Evolutionary conservation across 179 eudicot genomes (phyloP).

Genomic region (Vitellaria paradoxa): DNA sequence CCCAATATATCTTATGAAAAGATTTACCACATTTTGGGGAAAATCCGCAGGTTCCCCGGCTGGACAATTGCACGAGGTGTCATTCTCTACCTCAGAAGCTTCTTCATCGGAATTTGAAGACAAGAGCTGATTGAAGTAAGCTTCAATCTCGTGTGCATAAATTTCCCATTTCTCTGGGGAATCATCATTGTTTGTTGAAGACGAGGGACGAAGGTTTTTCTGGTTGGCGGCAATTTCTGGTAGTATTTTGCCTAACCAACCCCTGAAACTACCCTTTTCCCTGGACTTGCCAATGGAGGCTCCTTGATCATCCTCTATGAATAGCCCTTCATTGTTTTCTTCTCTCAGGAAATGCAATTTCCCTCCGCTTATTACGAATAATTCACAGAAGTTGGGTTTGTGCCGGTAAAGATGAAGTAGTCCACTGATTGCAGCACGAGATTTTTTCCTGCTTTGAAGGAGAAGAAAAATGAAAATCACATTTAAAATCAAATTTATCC

Average conservation of each 20-base stretch:
- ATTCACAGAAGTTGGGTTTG: conserved; percentile 69
- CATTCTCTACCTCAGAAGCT: conserved; percentile 28
- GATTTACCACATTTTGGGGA: conserved; percentile 24
- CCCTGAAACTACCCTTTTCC: conserved; percentile 38
- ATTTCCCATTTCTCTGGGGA: conserved; percentile 48
- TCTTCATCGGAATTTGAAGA: conserved; percentile 25
- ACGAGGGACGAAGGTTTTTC: conserved; percentile 23
- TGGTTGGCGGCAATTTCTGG: conserved; percentile 17
- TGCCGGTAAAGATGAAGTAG: conserved; percentile 43
- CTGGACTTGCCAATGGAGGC: conserved; percentile 41
- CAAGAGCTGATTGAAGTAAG: conserved; percentile 48
- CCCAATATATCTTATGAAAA: not conserved
- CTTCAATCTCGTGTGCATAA: conserved; percentile 55
- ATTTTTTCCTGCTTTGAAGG: conserved; percentile 35
- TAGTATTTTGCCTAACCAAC: conserved; percentile 52
- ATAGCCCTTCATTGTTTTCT: conserved; percentile 40
- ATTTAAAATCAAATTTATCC: not conserved
- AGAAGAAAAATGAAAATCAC: not conserved
- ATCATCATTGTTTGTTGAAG: conserved; percentile 21
- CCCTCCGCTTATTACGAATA: conserved; percentile 55
- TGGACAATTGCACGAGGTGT: conserved; percentile 12
- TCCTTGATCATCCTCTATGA: conserved; percentile 59
- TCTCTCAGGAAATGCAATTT: conserved; percentile 51
- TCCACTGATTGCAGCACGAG: conserved; percentile 42
- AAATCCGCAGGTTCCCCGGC: conserved; percentile 22